phyloP scores from a whole-genome alignment of 2,329 filamentous ascomycete species.

The Monosporascus sp. region DNA sequence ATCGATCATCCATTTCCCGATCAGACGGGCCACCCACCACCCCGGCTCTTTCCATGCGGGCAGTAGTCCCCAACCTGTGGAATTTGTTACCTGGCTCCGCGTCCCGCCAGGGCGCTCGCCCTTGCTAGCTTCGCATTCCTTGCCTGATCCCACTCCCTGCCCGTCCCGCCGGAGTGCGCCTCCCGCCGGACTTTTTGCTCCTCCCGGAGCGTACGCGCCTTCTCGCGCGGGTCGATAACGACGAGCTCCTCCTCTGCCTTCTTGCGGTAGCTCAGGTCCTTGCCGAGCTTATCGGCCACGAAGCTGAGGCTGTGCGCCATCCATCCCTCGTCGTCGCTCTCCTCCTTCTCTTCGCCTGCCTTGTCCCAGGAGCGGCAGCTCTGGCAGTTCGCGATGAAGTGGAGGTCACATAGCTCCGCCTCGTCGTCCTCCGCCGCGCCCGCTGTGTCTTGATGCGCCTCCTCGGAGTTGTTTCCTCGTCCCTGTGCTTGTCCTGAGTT shows the following conservation, averaged over 20 bases:
- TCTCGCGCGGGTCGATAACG: constrained; percentile 88
- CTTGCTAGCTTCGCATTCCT: constrained; percentile 53
- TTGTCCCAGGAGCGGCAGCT: constrained; percentile 84
- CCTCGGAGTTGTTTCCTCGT: constrained; percentile 9
- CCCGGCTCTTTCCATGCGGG: no score
- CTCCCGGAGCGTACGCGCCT: constrained; percentile 66
- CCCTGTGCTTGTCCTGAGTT: constrained; percentile 16
- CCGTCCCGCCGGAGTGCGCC: constrained; percentile 41
- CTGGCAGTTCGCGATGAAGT: constrained; percentile 94
- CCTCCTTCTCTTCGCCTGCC: constrained; percentile 45
- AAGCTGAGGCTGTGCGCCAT: constrained; percentile 83
- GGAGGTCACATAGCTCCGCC: constrained; percentile 77
- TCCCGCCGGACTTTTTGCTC: constrained; percentile 58
- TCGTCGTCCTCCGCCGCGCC: constrained; percentile 53
- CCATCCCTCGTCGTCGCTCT: constrained; percentile 67
- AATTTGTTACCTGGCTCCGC: constrained; percentile 45
- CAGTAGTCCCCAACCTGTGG: no score
- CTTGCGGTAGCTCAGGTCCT: constrained; percentile 83
- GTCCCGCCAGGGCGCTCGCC: constrained; percentile 47
- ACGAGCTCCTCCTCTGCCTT: constrained; percentile 88
- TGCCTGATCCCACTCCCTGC: constrained; percentile 55
- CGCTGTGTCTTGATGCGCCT: constrained; percentile 2
- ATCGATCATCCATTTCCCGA: background rate
- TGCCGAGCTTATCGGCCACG: constrained; percentile 83
- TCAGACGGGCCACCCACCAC: no score